Evolutionary conservation across 1,284 basidiomycete genomes (phyloP).

Genomic region (Crocinoboletus sp.): DNA sequence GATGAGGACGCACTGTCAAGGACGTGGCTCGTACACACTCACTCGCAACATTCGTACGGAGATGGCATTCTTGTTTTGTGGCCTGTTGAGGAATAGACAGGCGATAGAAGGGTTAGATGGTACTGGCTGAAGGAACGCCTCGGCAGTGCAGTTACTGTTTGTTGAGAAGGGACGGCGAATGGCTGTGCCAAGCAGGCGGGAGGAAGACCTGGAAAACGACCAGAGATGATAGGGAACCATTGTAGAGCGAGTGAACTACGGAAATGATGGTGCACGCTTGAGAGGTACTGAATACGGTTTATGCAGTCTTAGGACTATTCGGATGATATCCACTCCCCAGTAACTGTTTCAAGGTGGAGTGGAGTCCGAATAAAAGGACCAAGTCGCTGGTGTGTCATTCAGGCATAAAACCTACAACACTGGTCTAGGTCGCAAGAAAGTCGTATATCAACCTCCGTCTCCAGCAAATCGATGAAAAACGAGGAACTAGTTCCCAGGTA

Average conservation of each 20-base stretch:
- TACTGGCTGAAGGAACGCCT: conserved; percentile 59
- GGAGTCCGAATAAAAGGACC: no score
- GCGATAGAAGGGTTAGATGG: conserved; percentile 48
- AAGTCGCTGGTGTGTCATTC: not conserved
- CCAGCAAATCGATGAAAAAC: conserved; percentile 8
- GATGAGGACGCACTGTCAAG: conserved; percentile 5
- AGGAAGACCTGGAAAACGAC: not conserved
- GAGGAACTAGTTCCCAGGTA: conserved; percentile 7
- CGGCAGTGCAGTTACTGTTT: conserved; percentile 9
- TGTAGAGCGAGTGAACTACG: no score
- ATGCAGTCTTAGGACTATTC: no score
- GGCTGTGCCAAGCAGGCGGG: not conserved
- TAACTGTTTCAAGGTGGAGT: no score
- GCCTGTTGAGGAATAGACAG: conserved; percentile 74
- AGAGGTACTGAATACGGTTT: no score
- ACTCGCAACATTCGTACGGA: conserved; percentile 71
- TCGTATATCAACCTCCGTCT: conserved; percentile 7
- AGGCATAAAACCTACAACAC: conserved; percentile 7
- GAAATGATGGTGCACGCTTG: no score
- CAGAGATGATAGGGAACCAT: not conserved
- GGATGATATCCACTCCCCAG: no score
- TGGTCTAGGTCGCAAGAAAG: conserved; percentile 2
- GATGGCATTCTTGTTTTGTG: conserved; percentile 87
- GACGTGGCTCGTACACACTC: conserved; percentile 10
- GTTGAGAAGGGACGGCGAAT: conserved; percentile 22